A percentile compares a stretch with the other conserved stretches of the same genome.
Conservation (phyloP, 1,284 basidiomycete species). For the Irpex sp. region DNA sequence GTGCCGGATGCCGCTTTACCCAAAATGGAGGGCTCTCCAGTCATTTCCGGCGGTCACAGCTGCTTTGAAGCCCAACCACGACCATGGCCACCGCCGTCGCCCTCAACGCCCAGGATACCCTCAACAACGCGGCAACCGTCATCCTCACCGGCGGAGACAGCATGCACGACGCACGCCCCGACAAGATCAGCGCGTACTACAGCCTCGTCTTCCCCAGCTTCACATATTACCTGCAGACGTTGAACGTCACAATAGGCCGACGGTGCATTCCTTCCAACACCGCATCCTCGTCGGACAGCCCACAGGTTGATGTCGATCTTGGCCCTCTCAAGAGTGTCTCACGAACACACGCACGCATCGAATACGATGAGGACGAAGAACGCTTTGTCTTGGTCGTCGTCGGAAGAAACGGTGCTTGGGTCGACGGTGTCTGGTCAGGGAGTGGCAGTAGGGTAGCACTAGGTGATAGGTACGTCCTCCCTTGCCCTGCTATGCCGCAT, state of each 20-base stretch:
- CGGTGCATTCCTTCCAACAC: conserved; percentile 36
- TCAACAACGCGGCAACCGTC: conserved; percentile 27
- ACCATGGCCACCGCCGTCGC: conserved; percentile 32
- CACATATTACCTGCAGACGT: conserved; percentile 63
- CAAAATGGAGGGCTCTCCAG: conserved; percentile 16
- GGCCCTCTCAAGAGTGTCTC: conserved; percentile 97
- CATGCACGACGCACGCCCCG: conserved; percentile 34
- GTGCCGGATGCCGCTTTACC: conserved; percentile 9
- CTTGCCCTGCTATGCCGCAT: background rate
- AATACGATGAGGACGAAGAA: conserved; percentile 84
- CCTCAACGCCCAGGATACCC: conserved; percentile 29
- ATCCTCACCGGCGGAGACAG: conserved; percentile 30
- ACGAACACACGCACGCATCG: conserved; percentile 92
- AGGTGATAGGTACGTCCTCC: conserved; percentile 64
- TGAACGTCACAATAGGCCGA: conserved; percentile 59
- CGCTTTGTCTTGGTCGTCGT: conserved; percentile 89
- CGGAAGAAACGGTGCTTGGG: conserved; percentile 96
- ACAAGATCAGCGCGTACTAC: conserved; percentile 90
- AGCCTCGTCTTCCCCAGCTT: conserved; percentile 90
- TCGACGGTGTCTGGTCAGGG: conserved; percentile 93
- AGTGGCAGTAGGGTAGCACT: conserved; percentile 84
- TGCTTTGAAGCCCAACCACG: conserved; percentile 14
- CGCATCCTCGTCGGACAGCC: conserved; percentile 38
- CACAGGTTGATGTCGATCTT: conserved; percentile 89
- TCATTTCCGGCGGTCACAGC: conserved; percentile 14